phyloP scores from a whole-genome alignment of 495 filamentous ascomycete species.

The Xylaria bambusicola region DNA sequence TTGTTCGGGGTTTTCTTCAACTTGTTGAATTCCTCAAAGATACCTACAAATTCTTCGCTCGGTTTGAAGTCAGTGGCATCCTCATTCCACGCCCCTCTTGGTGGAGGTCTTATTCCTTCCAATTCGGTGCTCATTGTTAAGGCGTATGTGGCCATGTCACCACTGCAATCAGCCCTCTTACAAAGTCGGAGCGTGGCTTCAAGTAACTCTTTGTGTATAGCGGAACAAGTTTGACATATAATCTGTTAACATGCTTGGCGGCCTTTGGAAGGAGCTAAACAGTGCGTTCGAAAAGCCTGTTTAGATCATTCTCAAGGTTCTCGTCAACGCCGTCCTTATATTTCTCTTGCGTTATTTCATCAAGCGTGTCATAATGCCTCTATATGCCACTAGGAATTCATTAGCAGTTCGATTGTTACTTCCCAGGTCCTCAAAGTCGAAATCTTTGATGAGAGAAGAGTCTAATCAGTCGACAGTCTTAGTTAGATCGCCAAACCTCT shows the following conservation, averaged over 20 bases:
- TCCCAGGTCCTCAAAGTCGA: neutral
- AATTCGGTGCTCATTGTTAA: neutral
- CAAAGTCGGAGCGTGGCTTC: neutral
- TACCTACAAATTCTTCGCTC: neutral
- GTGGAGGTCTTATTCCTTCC: neutral
- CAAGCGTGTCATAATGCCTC: neutral
- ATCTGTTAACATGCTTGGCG: neutral
- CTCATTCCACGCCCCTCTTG: neutral
- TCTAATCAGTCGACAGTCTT: neutral
- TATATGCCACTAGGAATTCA: neutral
- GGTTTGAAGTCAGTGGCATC: neutral
- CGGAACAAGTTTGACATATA: neutral
- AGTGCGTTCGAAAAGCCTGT: neutral
- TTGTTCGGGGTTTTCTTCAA: neutral
- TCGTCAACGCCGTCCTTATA: neutral
- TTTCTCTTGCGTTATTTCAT: neutral
- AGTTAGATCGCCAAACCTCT: neutral
- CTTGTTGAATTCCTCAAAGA: neutral
- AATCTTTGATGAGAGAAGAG: neutral
- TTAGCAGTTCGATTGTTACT: no score
- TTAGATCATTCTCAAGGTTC: neutral
- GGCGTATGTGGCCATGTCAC: neutral
- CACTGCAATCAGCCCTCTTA: neutral
- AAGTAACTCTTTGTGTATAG: conserved; percentile 5
- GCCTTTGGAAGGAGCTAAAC: neutral